Base-by-base conservation (phyloP, 2,329 filamentous ascomycete genomes). In the Aphanocladium album region DNA sequence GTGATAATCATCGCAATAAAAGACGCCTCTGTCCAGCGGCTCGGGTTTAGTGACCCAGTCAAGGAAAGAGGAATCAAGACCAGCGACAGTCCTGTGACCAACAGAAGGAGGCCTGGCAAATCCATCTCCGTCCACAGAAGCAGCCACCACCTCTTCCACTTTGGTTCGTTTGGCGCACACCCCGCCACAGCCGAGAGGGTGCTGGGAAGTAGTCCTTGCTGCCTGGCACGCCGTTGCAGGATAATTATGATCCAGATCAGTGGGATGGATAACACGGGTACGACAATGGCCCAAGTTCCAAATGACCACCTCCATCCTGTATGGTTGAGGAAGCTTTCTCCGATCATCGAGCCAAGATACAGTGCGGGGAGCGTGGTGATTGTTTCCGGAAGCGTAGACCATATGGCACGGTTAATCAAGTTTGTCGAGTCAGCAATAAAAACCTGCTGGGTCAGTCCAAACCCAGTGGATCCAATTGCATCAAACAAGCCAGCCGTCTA, bases 381-480 rank as follows among this genome's bases (percentile, higher is more conserved):
- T 7, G 70, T 68, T 66, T 84, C 84, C 1, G 85, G 85, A 2
- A 86, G 79, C 35, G 81, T 79, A 4, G 83, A 81, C 65, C 86
- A 77, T 49, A 88, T 75, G 25, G 83, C 85, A 66, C 86, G 80
- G 69, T 87, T 85, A 64, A 83, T 76, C 33, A 88, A 74, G 46
- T 77, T 79, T 11, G 84, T 84, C 1, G 83, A 84, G 65, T 89
- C 86, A 35, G 85, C 82, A 60, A 85, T 83, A 67, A 88, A 84
- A 23, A 88, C 68, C 52, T 74, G 71, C 53, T 73, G 70, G 63
- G 69, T 73, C 16, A 74, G 71, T 14, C 63, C 64, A 57, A 71
- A 74, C 17, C 69, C 70, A 0, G 70, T 71, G 12, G 69, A 69
- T n/a, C 85, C 85, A 46, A 84, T 79, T n/a, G 79, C 79, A 65